Conservation (phyloP, 1,284 basidiomycete species). For the Cystobasidium slooffiae region DNA sequence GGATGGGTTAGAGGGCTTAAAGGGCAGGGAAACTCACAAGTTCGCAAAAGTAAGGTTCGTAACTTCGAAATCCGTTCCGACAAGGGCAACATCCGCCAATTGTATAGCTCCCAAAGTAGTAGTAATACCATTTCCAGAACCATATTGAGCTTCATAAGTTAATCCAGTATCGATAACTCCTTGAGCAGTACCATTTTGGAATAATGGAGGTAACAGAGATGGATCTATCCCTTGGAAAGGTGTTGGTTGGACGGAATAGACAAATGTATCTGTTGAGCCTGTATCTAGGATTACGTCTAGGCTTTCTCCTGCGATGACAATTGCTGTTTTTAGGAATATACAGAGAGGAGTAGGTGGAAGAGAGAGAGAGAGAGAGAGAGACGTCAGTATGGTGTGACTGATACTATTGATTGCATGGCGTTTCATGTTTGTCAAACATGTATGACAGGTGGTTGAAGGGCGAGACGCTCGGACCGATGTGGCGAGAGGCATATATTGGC, state of each 20-base stretch:
- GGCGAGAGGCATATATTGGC: too few relatives aligned
- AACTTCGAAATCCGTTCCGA: slow-evolving; percentile 36
- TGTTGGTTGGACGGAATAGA: slow-evolving; percentile 32
- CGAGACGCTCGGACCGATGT: too few relatives aligned
- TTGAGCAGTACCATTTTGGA: slow-evolving; percentile 29
- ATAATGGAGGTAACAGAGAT: slow-evolving; percentile 30
- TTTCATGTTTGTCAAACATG: too few relatives aligned
- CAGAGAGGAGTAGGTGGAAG: neutral
- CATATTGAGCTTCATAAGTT: slow-evolving; percentile 30
- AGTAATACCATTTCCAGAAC: slow-evolving; percentile 36
- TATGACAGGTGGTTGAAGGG: too few relatives aligned
- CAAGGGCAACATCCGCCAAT: slow-evolving; percentile 27
- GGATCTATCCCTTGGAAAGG: slow-evolving; percentile 24
- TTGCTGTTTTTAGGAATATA: neutral
- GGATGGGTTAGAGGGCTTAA: neutral
- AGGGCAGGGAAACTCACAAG: slow-evolving; percentile 14
- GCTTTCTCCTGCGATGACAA: slow-evolving; percentile 36
- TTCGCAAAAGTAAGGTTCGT: slow-evolving; percentile 34
- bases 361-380: neutral
- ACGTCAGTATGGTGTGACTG: too few relatives aligned
- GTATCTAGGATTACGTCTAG: slow-evolving; percentile 42
- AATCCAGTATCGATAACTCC: slow-evolving; percentile 30
- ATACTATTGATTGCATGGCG: too few relatives aligned
- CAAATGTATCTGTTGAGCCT: slow-evolving; percentile 37
- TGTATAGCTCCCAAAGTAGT: slow-evolving; percentile 30